These are phyloP conservation scores for Juglanconis juglandina DNA, from an alignment of 2,329 filamentous ascomycete species.

Conservation along the genomic window DNA sequence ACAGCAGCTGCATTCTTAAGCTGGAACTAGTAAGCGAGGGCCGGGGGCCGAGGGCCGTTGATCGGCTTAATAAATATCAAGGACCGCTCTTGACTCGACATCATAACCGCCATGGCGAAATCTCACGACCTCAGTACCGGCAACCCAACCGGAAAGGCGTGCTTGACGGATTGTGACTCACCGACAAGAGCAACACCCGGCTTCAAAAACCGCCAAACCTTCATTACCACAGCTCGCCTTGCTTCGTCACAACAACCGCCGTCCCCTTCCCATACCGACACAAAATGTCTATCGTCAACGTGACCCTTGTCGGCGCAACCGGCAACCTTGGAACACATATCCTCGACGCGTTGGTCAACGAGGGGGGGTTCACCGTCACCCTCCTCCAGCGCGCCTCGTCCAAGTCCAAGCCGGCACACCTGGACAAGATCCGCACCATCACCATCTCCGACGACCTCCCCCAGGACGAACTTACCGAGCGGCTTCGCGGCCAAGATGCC, in stretches of 20 bases:
- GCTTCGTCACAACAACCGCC: not conserved
- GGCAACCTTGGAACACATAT: slow-evolving; percentile 34
- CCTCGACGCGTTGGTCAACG: slow-evolving; percentile 29
- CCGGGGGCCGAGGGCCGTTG: no score
- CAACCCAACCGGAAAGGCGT: no score
- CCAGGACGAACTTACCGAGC: slow-evolving; percentile 26
- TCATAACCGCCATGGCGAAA: no score
- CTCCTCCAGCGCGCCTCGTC: slow-evolving; percentile 33
- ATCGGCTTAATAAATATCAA: no score
- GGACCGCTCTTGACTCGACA: no score
- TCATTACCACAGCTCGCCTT: no score
- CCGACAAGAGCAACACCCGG: no score
- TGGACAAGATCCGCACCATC: slow-evolving; percentile 20
- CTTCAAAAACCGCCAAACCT: no score
- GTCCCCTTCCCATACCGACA: not conserved
- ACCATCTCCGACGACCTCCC: slow-evolving; percentile 31
- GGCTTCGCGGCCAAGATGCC: slow-evolving; percentile 33
- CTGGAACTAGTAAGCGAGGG: no score
- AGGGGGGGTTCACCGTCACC: slow-evolving; percentile 30
- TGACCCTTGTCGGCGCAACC: slow-evolving; percentile 36
- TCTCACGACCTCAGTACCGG: no score
- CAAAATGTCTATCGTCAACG: slow-evolving; percentile 31
- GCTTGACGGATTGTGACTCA: no score
- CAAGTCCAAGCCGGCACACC: slow-evolving; percentile 22
- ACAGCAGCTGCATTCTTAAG: no score